Evolutionary conservation across 331 rosid species (phyloP), one percentile per base, ranked within the genome.

Genomic region (Stylosanthes scabra): DNA sequence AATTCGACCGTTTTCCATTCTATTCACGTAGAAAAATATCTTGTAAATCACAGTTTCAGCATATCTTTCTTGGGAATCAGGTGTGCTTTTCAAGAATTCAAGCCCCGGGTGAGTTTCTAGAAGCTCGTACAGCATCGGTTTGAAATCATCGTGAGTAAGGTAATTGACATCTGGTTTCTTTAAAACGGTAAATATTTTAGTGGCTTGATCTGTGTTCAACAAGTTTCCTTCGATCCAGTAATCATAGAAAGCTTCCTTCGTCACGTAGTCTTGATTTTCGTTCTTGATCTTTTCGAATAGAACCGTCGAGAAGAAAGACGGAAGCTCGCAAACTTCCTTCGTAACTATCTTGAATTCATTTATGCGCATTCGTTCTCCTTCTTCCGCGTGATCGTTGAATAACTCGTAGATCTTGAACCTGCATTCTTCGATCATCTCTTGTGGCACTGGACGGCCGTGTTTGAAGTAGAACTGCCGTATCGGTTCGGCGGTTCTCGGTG

Each of bases 61-160:
- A 52, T 92, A 95, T 95, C 99, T 90, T 80, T 95, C 99, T 85
- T 95, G 99, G 89, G 92, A 95, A 84, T 95, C 99, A 42, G 97
- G 99, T 41, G 99, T 95, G 78, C 94, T 83, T 85, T 92, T 98
- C 78, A 95, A 84, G 86, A 95, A 95, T 83, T 95, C 99, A 79
- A 95, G 76, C 81, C 99, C 99, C 15, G 99, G 96, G 81, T 95
- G 99, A 72, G 94, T 85, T 49, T 96, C 91, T 91, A 95, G 87
- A 75, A 95, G 96, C 84, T 95, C 99, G 42, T 89, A 88, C 60
- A 95, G 93, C 74, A 95, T 86, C 11, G 97, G 94, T 84, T 95
- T 95, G 80, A 95, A 95, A 80, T 92, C 99, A 81, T 95, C 97
- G 97, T 95, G 82, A 51, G 90, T 87, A 57, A 96, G 93, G 80